Evolutionary conservation across 116 monocot genomes (phyloP), one percentile per base, ranked within the genome.

Genomic region (Zostera marina): DNA sequence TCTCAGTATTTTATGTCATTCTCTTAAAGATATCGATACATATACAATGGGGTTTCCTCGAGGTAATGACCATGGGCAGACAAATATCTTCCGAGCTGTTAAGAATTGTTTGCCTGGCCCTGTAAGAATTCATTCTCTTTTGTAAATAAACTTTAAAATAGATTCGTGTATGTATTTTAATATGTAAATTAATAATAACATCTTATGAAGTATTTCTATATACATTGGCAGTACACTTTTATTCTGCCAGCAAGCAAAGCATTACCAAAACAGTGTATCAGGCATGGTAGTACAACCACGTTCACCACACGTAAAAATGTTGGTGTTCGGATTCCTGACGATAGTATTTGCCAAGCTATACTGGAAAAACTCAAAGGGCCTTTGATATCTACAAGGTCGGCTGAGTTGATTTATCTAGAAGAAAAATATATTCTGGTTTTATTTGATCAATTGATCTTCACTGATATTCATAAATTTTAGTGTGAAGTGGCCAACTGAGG

Each of bases 51-150:
- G 96, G 0, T 85, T 96, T 53, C 89, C 96, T 70, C 72, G 82
- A 16, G 96, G 96, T 23, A 82, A 76, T 64, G 80, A 68, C n/a
- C 73, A 76, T 48, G 96, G 96, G 43, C 89, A 89, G 65, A 80
- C 77, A 19, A 70, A 89, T 75, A 85, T 89, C 1, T 96, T 96
- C 55, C 72, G 83, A 57, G 78, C 85, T 70, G 85, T 77, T 52
- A 96, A 83, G 60, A 80, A 80, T 72, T 89, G 82, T 65, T 70
- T 89, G 64, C 89, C 85, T 56, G 89, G 96, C 16, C 89, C 89
- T 60, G 96, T 96, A 80, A 82, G 89, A 9, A 2, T 63, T 44
- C 14, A 16, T 40, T 0, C 16, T 53, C 48, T 62, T 62, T 22
- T 11, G 21, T 12, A 54, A 54, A 38, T 39, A 41, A 21, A 65